Base-by-base conservation (phyloP, 306 rosid genomes). In the Ceratonia siliqua region DNA sequence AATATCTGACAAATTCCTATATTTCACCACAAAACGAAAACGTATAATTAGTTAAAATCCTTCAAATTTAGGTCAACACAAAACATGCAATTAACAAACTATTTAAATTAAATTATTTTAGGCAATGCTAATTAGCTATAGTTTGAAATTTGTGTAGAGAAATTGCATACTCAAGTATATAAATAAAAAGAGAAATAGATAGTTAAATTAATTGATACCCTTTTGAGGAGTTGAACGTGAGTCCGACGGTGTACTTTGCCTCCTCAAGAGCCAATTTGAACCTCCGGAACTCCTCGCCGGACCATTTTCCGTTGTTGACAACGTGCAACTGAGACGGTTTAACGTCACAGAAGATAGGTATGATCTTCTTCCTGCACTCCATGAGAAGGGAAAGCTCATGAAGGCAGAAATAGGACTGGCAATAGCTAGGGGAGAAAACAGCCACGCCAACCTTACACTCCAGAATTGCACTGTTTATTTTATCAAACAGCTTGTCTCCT, bases 291-390 rank as follows among this genome's bases (percentile, higher is more conserved):
- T 90, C 94, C 24, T 87, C 78, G 12, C 8, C 17, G 0, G 89
- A 70, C 52, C 84, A 87, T 12, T 79, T 75, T 0, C 69, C 79
- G 6, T 75, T 36, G 18, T 78, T 80, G 0, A 41, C 28, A 12
- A 94, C 77, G 0, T 49, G 69, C 48, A 94, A 80, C 53, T 94
- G 88, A 39, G 96, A 92, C 0, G 99, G 95, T 68, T 90, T 88
- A 0, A 94, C 70, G 65, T 94, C 96, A 24, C 93, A 94, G 43
- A 90, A 94, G 15, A 94, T 90, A 1, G 99, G 99, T 28, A 94
- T 88, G 6, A 90, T 78, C 82, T 83, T 91, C 89, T 94, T 94
- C 22, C 81, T 84, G 10, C 88, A 72, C 63, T 78, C 93, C 67
- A 86, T 72, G 17, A 94, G 74, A 14, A 91, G 87, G 0, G 96